phyloP scores from a whole-genome alignment of 768 basidiomycete genomes.

The Phlebiopsis flavidoalba region DNA sequence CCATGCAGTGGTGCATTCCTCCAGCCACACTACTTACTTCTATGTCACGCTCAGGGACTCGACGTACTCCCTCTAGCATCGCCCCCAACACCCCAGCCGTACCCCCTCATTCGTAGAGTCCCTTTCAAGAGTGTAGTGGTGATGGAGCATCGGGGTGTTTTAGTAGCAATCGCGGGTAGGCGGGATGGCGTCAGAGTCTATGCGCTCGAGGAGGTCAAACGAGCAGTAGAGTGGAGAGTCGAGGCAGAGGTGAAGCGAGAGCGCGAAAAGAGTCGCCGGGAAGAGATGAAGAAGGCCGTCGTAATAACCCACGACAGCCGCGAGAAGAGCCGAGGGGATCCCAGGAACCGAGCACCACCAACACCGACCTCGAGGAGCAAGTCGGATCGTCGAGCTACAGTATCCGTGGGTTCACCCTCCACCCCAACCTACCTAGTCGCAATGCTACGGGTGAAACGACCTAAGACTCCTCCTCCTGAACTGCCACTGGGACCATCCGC shows the following conservation, averaged over 20 bases:
- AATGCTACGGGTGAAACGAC: conserved; percentile 5
- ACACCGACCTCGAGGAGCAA: conserved; percentile 13
- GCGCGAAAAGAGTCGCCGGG: conserved; percentile 63
- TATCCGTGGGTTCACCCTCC: conserved; percentile 16
- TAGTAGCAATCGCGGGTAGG: conserved; percentile 87
- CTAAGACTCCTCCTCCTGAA: conserved; percentile 13
- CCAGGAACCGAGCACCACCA: conserved; percentile 7
- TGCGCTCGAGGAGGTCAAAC: conserved; percentile 81
- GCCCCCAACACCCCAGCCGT: conserved; percentile 72
- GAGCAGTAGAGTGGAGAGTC: conserved; percentile 83
- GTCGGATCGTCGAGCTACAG: conserved; percentile 17
- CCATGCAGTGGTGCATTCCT: conserved; percentile 78
- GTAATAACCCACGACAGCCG: conserved; percentile 39
- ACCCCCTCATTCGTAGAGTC: conserved; percentile 77
- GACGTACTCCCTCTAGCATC: conserved; percentile 78
- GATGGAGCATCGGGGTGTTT: conserved; percentile 86
- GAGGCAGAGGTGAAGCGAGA: conserved; percentile 76
- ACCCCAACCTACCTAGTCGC: conserved; percentile 5
- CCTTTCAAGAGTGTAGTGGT: conserved; percentile 85
- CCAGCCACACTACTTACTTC: conserved; percentile 72
- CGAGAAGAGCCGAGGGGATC: conserved; percentile 38
- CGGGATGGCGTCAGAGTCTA: conserved; percentile 86
- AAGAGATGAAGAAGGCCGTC: conserved; percentile 52
- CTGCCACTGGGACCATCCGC: conserved; percentile 50
- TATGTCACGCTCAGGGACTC: conserved; percentile 82